These are phyloP conservation scores for Fagus sylvatica DNA, from an alignment of 306 rosid genomes.

Conservation along the genomic window DNA sequence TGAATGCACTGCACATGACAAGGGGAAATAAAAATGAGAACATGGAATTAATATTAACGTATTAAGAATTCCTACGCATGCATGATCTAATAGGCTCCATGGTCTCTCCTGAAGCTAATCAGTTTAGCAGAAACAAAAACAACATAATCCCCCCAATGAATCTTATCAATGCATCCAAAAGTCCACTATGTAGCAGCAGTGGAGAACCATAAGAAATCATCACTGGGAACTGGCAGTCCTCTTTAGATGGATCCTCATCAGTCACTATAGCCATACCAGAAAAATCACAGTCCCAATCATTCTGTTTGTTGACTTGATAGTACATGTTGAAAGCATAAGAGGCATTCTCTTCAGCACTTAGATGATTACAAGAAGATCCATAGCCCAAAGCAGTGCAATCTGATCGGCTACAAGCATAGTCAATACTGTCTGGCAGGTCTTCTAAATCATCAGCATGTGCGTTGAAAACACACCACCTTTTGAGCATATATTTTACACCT, in stretches of 20 bases:
- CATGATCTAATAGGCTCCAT: constrained; percentile 18
- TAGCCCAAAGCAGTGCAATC: constrained; percentile 87
- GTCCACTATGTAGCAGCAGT: constrained; percentile 24
- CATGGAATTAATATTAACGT: no score
- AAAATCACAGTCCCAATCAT: constrained; percentile 62
- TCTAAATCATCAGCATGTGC: constrained; percentile 28
- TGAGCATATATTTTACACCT: constrained; percentile 56
- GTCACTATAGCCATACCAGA: constrained; percentile 62
- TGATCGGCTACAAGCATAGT: constrained; percentile 74
- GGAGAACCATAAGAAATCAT: constrained; percentile 56
- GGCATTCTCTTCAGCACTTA: constrained; percentile 67
- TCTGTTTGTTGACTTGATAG: constrained; percentile 63
- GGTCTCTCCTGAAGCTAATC: constrained; percentile 44
- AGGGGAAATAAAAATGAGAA: no score
- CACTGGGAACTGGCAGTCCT: constrained; percentile 62
- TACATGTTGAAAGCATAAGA: constrained; percentile 93
- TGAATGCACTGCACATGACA: no score
- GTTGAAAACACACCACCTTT: constrained; percentile 68
- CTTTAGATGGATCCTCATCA: constrained; percentile 65
- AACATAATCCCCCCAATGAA: constrained; percentile 32
- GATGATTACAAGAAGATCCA: constrained; percentile 75
- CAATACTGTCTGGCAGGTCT: constrained; percentile 45
- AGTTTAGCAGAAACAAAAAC: constrained; percentile 29
- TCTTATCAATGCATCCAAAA: constrained; percentile 14
- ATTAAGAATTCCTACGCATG: no score